Evolutionary conservation across 2,329 filamentous ascomycete genomes (phyloP).

Genomic region (Pyrenophora graminea): DNA sequence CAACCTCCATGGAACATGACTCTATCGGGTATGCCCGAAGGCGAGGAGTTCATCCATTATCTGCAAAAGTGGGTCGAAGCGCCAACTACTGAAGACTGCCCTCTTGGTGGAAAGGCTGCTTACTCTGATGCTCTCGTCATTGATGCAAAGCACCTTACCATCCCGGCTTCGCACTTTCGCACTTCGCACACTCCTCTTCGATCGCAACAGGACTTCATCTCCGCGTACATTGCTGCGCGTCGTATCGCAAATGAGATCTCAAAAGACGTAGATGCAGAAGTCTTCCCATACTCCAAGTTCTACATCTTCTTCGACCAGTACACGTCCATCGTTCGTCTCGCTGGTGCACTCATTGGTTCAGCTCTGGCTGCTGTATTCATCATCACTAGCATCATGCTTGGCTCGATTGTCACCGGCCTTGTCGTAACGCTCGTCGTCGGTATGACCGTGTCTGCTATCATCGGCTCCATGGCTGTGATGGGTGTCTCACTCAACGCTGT

Average conservation of each 20-base stretch:
- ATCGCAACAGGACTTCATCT: conserved; percentile 90
- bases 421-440: conserved; percentile 84
- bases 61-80: conserved; percentile 79
- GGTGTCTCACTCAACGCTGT: conserved; percentile 92
- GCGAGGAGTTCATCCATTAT: conserved; percentile 87
- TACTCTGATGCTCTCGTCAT: conserved; percentile 86
- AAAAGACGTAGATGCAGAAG: conserved; percentile 71
- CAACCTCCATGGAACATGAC: conserved; percentile 87
- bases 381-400: conserved; percentile 78
- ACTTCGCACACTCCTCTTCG: conserved; percentile 85
- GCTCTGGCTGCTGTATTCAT: conserved; percentile 84
- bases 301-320: conserved; percentile 99
- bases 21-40: conserved; percentile 87
- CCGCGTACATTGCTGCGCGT: conserved; percentile 83
- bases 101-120: conserved; percentile 83
- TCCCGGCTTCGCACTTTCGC: conserved; percentile 87
- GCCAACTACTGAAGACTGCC: conserved; percentile 81
- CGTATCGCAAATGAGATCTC: conserved; percentile 81
- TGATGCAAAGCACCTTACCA: conserved; percentile 66
- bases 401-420: conserved; percentile 78
- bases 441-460: conserved; percentile 94
- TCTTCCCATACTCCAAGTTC: conserved; percentile 96
- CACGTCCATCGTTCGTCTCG: conserved; percentile 78
- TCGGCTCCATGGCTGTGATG: conserved; percentile 90
- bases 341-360: conserved; percentile 76